A percentile compares a stretch with the other conserved stretches of the same genome.
Conservation (phyloP, 2,329 filamentous ascomycete genomes). For the Xylaria multiplex region DNA sequence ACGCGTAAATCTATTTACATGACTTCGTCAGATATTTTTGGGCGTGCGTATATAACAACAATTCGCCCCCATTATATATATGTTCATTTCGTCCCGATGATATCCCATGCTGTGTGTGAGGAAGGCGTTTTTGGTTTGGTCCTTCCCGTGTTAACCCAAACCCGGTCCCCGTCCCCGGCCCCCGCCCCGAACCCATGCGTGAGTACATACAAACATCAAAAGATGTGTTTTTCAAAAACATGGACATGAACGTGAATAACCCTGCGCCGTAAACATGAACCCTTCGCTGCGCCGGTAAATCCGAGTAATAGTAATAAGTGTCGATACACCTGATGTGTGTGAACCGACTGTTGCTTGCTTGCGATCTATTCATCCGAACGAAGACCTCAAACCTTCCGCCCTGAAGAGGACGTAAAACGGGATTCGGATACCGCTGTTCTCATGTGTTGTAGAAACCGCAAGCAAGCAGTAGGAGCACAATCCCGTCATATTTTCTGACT, state of each 20-base stretch:
- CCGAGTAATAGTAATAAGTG: background rate
- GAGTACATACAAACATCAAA: slow-evolving; percentile 15
- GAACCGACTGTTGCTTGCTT: slow-evolving; percentile 1
- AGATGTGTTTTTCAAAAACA: slow-evolving; percentile 8
- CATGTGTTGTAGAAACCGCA: background rate
- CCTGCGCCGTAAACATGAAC: slow-evolving; percentile 14
- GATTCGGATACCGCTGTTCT: background rate
- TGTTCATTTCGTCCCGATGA: background rate
- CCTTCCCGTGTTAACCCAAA: background rate
- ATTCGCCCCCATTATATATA: background rate
- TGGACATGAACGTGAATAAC: background rate
- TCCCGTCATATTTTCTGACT: background rate
- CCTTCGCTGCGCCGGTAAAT: slow-evolving; percentile 7
- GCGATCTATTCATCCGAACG: background rate
- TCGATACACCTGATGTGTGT: background rate
- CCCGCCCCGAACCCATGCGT: slow-evolving; percentile 16
- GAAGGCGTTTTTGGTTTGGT: background rate
- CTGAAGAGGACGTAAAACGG: background rate
- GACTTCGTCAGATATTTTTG: slow-evolving; percentile 23
- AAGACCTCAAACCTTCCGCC: background rate
- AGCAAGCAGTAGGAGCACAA: background rate
- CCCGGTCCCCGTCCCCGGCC: background rate
- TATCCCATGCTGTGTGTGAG: slow-evolving; percentile 11
- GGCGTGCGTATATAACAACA: background rate
- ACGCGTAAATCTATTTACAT: slow-evolving; percentile 28